Base-by-base conservation (phyloP, 805 yeast genomes). In the Spathaspora girioi region DNA sequence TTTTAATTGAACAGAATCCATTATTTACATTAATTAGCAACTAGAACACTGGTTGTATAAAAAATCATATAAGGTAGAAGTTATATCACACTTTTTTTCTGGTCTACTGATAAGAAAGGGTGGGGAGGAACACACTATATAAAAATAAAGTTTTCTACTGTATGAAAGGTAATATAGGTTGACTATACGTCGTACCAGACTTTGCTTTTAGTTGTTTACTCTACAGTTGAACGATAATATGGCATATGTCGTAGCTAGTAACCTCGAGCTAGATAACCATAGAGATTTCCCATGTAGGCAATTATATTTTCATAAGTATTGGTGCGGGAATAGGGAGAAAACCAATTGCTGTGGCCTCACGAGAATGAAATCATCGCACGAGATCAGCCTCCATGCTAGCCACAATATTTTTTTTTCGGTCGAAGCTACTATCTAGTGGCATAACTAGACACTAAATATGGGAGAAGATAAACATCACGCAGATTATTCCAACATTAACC, bases 401-500 rank as follows among this genome's bases (percentile, higher is more conserved):
- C 27, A 23, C 2, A 2, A 15, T 43, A 6, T 27, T 10, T 43
- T 43, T 43, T 43, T 43, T 43, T 23, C 46, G 3, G 9, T 23
- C 46, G 23, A 23, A 6, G 20, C 31, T 15, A 27, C 46, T 10
- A 27, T 35, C 15, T 19, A 14, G 29, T 12, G 11, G 17, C 11
- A 18, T 10, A 44, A 42, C 3, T 44, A n/a, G 6, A 23, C 45
- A 23, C 9, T 40, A 53, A 40, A 42, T 11, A 56, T 54, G 58
- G 58, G 53, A 15, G 59, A 51, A 48, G 57, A 49, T 19, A 48
- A 54, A 44, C 64, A 62, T 62, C 97, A 91, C 69, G 97, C 97
- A 0, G 96, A 88, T 47, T 84, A 80, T 63, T 62, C 90, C 4
- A 74, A 77, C 41, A 87, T 88, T 58, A 52, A 65, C 0, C 32